Evolutionary conservation across 176 grass and related monocot species (phyloP).

Genomic region (Eragrostis nindensis): DNA sequence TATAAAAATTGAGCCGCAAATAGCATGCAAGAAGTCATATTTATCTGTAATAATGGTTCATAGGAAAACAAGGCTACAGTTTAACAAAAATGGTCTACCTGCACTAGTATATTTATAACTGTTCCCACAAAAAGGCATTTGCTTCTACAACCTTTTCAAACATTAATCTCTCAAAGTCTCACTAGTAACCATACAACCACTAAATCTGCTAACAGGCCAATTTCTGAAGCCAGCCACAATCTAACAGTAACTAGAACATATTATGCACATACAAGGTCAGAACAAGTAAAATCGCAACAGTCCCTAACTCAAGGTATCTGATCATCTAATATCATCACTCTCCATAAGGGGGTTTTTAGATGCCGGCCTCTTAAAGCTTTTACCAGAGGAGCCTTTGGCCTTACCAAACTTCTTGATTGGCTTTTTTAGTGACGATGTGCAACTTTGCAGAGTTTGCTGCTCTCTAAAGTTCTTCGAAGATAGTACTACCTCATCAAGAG

Average conservation of each 20-base stretch:
- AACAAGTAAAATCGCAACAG: conserved; percentile 26
- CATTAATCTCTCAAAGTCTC: conserved; percentile 16
- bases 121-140: background rate
- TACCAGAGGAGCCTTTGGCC: conserved; percentile 50
- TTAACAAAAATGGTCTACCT: background rate
- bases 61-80: background rate
- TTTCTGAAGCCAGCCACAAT: conserved; percentile 4
- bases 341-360: conserved; percentile 61
- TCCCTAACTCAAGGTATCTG: conserved; percentile 25
- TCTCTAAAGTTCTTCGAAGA: conserved; percentile 55
- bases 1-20: conserved; percentile 20
- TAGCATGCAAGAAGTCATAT: background rate
- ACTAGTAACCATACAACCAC: conserved; percentile 32
- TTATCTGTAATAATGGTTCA: background rate
- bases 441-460: conserved; percentile 49
- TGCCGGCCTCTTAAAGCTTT: conserved; percentile 63
- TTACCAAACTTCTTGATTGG: conserved; percentile 53
- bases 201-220: conserved; percentile 29
- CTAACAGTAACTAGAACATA: conserved; percentile 20
- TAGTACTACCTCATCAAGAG: conserved; percentile 60
- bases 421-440: conserved; percentile 49
- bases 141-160: conserved; percentile 37
- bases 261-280: conserved; percentile 44
- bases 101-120: conserved; percentile 30
- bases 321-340: conserved; percentile 62